Base-by-base conservation (phyloP, 1,284 basidiomycete species). In the Leccinum insigne region DNA sequence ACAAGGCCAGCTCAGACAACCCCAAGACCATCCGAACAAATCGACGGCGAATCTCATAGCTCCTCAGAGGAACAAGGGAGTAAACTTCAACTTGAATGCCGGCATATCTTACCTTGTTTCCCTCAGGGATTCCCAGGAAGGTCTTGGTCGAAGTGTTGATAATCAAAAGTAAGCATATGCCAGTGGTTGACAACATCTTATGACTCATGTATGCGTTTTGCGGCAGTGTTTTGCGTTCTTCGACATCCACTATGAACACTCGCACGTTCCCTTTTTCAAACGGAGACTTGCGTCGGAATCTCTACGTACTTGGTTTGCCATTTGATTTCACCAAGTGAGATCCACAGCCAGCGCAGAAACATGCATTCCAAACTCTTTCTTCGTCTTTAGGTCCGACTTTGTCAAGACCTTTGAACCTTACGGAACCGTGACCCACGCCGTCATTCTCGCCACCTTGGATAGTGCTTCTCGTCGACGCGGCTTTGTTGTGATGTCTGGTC, bases 401-500 rank as follows among this genome's bases (percentile, higher is more conserved):
- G 73, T 81, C 14, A 79, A 81, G 56, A 70, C 89, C 4, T 93
- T 90, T 72, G 83, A 85, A 64, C 82, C 80, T 13, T 88, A 85
- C 70, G 91, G 91, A 42, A 82, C 78, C 9, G 90, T 93, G 10
- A 77, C 82, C 1, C 91, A 93, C 73, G 88, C 86, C 49, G 91
- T 93, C 29, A 90, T 93, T 61, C 81, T 93, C 26, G 91, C 91
- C 6, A 93, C 91, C 2, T 85, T 92, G 47, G 91, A 93, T 71
- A 91, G 90, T 68, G 88, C 90, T 58, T 93, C 91, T 47, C 86
- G 91, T 62, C 85, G 91, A 60, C 88, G 91, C 59, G 91, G 91
- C 2, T 93, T 93, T 73, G 80, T 93, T 40, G 91, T 93, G 29
- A 92, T 93, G 91, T 85, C 85, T 32, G 80, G 79, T 23, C 85